These are phyloP conservation scores for Nicotiana noctiflora DNA, from an alignment of 257 asterid species.

Conservation along the genomic window DNA sequence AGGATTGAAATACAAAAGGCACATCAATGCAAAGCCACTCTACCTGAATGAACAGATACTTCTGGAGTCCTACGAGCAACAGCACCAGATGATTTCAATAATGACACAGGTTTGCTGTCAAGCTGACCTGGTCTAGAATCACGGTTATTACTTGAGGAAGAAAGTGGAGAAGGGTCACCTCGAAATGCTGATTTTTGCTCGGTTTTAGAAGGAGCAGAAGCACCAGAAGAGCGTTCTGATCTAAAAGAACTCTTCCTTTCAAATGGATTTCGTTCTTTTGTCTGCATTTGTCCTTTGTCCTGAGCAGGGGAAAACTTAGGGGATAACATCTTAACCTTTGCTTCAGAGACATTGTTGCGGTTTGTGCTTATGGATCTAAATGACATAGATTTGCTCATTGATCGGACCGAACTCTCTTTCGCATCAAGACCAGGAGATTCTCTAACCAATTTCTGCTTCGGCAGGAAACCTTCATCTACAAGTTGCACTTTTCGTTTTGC, in stretches of 20 bases:
- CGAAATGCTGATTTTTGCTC: conserved; percentile 42
- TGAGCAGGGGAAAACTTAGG: conserved; percentile 47
- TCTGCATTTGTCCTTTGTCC: conserved; percentile 35
- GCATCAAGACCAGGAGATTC: conserved; percentile 42
- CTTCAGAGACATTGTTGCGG: conserved; percentile 33
- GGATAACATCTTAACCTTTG: conserved; percentile 65
- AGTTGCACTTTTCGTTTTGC: conserved; percentile 68
- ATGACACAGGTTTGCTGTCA: conserved; percentile 41
- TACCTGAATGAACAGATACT: conserved; percentile 41
- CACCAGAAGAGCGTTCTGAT: conserved; percentile 37
- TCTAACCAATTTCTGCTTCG: conserved; percentile 61
- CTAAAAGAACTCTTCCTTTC: conserved; percentile 62
- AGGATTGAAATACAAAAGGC: background rate
- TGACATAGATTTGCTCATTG: conserved; percentile 65
- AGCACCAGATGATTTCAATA: conserved; percentile 51
- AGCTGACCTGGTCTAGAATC: conserved; percentile 39
- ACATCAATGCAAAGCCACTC: conserved; percentile 5
- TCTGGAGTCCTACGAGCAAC: conserved; percentile 45
- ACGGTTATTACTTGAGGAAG: conserved; percentile 30
- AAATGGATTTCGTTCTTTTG: conserved; percentile 45
- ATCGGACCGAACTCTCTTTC: conserved; percentile 54
- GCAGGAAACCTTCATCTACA: conserved; percentile 57
- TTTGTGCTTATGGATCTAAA: conserved; percentile 47
- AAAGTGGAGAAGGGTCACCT: conserved; percentile 34
- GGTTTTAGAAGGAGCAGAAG: conserved; percentile 36